phyloP scores from a whole-genome alignment of 192 early-diverging fungal genomes.

The Coemansia sp. region DNA sequence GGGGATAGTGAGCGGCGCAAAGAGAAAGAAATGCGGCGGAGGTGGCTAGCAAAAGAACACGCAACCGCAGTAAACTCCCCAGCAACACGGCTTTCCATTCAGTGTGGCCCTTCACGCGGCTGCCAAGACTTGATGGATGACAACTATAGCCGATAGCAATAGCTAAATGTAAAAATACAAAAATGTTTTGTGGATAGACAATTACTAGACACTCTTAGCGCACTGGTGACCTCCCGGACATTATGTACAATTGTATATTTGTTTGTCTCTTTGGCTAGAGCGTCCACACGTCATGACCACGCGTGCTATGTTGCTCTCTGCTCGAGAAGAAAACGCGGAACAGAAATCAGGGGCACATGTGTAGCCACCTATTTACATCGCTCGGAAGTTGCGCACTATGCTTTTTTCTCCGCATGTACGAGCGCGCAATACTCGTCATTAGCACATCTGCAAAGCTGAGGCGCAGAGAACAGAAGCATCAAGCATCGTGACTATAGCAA shows the following conservation, averaged over 20 bases:
- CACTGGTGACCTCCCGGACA: conserved; percentile 1
- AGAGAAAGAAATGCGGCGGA: conserved; percentile 1
- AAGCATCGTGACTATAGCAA: conserved; percentile 7
- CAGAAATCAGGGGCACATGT: conserved; percentile 3
- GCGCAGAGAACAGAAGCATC: not conserved
- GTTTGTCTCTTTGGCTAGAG: not conserved
- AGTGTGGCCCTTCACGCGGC: not conserved
- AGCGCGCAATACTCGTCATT: not conserved
- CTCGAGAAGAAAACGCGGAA: conserved; percentile 1
- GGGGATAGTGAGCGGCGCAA: not conserved
- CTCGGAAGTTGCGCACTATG: not conserved
- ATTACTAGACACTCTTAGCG: conserved; percentile 1
- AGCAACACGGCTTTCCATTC: conserved; percentile 2
- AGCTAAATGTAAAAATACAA: not conserved
- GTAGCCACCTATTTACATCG: not conserved
- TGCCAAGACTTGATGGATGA: not conserved
- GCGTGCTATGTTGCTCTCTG: not conserved
- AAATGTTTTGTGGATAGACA: conserved; percentile 1
- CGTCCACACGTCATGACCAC: not conserved
- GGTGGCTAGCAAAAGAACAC: not conserved
- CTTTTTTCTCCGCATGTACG: not conserved
- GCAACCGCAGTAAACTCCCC: not conserved
- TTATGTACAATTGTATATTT: conserved; percentile 2
- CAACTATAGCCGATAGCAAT: not conserved
- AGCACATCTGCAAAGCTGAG: not conserved